phyloP scores from a whole-genome alignment of 306 rosid species.

The Crataegus laevigata region DNA sequence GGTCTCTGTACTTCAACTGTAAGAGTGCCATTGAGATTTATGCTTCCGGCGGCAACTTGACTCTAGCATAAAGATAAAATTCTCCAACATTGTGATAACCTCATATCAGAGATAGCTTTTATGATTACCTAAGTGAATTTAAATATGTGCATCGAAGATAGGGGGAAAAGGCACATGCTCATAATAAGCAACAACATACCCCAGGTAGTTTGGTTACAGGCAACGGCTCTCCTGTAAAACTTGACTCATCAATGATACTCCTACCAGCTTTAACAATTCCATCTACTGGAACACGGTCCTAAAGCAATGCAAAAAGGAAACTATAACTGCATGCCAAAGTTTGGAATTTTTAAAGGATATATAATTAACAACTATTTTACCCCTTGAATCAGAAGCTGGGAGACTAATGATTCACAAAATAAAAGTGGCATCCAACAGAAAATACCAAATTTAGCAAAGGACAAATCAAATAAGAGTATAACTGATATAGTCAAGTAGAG shows the following conservation, averaged over 20 bases:
- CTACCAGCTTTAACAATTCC: constrained; percentile 91
- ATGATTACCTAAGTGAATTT: not conserved
- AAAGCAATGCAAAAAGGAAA: constrained; percentile 18
- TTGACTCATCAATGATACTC: constrained; percentile 89
- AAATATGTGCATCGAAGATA: not conserved
- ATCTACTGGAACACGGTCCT: constrained; percentile 95
- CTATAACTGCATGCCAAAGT: not conserved
- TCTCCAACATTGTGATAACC: constrained; percentile 13
- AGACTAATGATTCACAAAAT: not conserved
- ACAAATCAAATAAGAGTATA: not conserved
- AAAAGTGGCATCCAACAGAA: not conserved
- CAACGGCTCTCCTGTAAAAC: constrained; percentile 94
- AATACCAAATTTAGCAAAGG: not conserved
- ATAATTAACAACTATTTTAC: constrained; percentile 7
- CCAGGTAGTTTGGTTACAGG: constrained; percentile 90
- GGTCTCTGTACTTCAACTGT: constrained; percentile 82
- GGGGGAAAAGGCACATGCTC: not conserved
- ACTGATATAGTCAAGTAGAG: not conserved
- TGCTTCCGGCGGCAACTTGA: constrained; percentile 93
- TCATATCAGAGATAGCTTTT: constrained; percentile 8
- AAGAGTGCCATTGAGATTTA: constrained; percentile 93
- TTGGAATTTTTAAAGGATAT: constrained; percentile 4
- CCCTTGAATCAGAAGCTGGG: constrained; percentile 5
- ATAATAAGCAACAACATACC: constrained; percentile 37
- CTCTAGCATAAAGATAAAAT: constrained; percentile 44